Base-by-base conservation (phyloP, 176 grass and related monocot genomes). In the Pharus latifolius region DNA sequence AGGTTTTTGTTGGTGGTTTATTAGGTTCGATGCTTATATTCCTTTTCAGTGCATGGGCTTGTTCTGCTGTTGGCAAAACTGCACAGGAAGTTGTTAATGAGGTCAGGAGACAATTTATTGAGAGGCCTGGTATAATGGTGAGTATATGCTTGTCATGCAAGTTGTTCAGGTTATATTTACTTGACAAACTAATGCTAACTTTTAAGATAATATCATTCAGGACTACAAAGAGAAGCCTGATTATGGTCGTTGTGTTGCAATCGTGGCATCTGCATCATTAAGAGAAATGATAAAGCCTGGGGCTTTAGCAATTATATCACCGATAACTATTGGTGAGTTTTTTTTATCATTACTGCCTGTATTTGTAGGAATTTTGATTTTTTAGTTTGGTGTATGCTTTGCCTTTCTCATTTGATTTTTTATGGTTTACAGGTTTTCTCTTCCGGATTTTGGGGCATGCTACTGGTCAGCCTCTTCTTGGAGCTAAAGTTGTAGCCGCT, bases 71-170 rank as follows among this genome's bases (percentile, higher is more conserved):
- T 77, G 95, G 95, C 3, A 94, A 46, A 94, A 99, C 95, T 83
- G 95, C 95, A 65, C 95, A 99, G 64, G 95, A 99, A 77, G 95
- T 99, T 82, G 95, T 99, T 74, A 94, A 90, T 30, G 95, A 99
- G 88, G 95, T 99, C 72, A 70, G 95, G 86, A 90, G 95, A 73
- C 95, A 99, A 76, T 99, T 99, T 78, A 86, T 88, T 14, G 95
- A 99, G 95, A 93, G 95, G 53, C 95, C 95, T 78, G 95, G 95
- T 60, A 99, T 99, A 65, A 99, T 99, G 95, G 95, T 99, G 66
- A 88, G 89, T 68, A 58, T 35, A 31, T 65, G 44, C 29, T 78
- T 33, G 33, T 44, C 24, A 2, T 42, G 13, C n/a, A 25, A 74
- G 47, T 42, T 51, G 24, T 31, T 67, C 20, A 25, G 38, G 31